Conservation (phyloP, 805 yeast species). For the Starmerella floricola region DNA sequence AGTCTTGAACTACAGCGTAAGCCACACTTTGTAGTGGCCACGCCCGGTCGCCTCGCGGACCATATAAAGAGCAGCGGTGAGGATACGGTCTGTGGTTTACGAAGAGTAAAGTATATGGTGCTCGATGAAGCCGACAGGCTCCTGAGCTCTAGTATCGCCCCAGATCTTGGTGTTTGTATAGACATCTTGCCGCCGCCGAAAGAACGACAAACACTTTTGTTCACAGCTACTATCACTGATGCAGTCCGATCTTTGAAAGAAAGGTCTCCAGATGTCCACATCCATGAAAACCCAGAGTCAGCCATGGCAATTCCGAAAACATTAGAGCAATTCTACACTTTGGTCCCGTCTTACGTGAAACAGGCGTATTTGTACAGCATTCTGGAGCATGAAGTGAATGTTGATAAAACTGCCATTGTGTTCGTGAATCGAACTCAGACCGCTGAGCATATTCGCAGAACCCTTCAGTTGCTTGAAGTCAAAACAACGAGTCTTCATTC, state of each 20-base stretch:
- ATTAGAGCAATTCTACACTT: slow-evolving; percentile 49
- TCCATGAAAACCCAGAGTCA: slow-evolving; percentile 63
- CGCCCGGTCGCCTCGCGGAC: slow-evolving; percentile 93
- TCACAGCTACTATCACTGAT: slow-evolving; percentile 94
- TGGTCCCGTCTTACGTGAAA: slow-evolving; percentile 78
- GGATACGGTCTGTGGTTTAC: slow-evolving; percentile 69
- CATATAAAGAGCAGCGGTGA: slow-evolving; percentile 81
- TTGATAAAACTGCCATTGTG: slow-evolving; percentile 60
- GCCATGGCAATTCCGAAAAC: slow-evolving; percentile 76
- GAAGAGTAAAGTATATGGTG: slow-evolving; percentile 68
- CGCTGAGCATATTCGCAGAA: slow-evolving; percentile 76
- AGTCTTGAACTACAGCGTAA: slow-evolving; percentile 64
- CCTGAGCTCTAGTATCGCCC: slow-evolving; percentile 69
- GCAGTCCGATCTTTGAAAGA: slow-evolving; percentile 72
- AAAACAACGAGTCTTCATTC: slow-evolving; percentile 87
- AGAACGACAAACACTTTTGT: slow-evolving; percentile 73
- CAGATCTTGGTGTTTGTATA: slow-evolving; percentile 64
- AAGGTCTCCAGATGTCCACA: slow-evolving; percentile 41
- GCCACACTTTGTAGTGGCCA: slow-evolving; percentile 93
- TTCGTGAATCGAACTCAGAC: slow-evolving; percentile 85
- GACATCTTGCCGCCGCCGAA: slow-evolving; percentile 56
- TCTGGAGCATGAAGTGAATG: slow-evolving; percentile 49
- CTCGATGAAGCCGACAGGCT: slow-evolving; percentile 94
- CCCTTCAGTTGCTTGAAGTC: slow-evolving; percentile 58
- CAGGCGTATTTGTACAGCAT: slow-evolving; percentile 74